Conservation (phyloP, 1,139 yeast genomes). For the Torulaspora globosa region DNA sequence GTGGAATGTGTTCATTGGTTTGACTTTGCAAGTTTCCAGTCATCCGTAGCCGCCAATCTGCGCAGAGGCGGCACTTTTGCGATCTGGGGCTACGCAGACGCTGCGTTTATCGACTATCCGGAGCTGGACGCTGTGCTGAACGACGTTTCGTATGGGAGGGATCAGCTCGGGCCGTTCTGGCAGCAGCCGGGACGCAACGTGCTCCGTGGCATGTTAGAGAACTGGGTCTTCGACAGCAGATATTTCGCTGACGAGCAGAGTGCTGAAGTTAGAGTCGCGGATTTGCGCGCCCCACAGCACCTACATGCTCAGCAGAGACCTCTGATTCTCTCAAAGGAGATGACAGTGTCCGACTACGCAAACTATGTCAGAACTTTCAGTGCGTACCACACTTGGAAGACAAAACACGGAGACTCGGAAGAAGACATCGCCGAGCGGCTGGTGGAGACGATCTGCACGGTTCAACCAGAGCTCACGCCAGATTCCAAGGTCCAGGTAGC, state of each 20-base stretch:
- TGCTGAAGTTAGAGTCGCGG: conserved; percentile 41
- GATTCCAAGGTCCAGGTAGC: conserved; percentile 35
- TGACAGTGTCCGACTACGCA: conserved; percentile 45
- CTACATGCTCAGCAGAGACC: conserved; percentile 21
- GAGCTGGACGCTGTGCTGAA: conserved; percentile 40
- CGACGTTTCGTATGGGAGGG: conserved; percentile 37
- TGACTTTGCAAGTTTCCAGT: conserved; percentile 50
- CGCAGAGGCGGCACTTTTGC: conserved; percentile 63
- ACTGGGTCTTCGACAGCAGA: conserved; percentile 43
- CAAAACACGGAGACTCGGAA: conserved; percentile 34
- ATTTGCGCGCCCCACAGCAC: conserved; percentile 19
- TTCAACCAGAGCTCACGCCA: conserved; percentile 34
- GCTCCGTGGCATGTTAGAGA: conserved; percentile 46
- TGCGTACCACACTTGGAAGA: conserved; percentile 64
- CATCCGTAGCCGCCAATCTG: conserved; percentile 48
- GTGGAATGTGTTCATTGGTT: conserved; percentile 86
- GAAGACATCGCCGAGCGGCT: conserved; percentile 32
- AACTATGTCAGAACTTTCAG: conserved; percentile 63
- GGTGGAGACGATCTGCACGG: conserved; percentile 26
- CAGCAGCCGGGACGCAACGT: conserved; percentile 60
- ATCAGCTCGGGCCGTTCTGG: conserved; percentile 66
- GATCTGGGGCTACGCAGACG: conserved; percentile 78
- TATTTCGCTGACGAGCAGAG: conserved; percentile 43
- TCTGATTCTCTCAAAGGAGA: conserved; percentile 42
- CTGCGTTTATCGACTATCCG: conserved; percentile 44